phyloP scores from a whole-genome alignment of 1,139 yeast species.

The Debaryomyces fabryi region DNA sequence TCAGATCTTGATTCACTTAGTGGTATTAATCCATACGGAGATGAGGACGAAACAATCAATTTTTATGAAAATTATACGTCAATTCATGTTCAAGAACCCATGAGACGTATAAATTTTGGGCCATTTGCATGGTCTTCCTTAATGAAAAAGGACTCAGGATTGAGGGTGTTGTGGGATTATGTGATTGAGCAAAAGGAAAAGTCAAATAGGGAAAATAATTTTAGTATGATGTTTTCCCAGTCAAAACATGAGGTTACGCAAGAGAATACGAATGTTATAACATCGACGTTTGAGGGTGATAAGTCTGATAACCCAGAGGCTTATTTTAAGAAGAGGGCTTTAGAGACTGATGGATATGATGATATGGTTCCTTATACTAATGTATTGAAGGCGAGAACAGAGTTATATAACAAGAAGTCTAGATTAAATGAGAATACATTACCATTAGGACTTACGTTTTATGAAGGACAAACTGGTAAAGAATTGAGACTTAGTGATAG shows the following conservation, averaged over 20 bases:
- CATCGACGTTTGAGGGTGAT: conserved; percentile 16
- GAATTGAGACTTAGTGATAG: conserved; percentile 36
- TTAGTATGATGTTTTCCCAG: conserved; percentile 21
- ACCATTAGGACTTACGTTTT: conserved; percentile 33
- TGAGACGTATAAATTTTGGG: conserved; percentile 46
- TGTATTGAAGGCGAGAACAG: conserved; percentile 24
- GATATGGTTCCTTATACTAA: conserved; percentile 40
- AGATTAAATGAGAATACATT: conserved; percentile 22
- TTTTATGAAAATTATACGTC: conserved; percentile 48
- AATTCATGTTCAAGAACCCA: conserved; percentile 37
- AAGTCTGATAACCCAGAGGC: conserved; percentile 23
- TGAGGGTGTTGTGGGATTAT: conserved; percentile 37
- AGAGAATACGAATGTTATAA: conserved; percentile 28
- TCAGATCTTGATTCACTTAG: not conserved
- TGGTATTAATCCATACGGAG: conserved; percentile 26
- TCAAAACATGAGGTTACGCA: conserved; percentile 24
- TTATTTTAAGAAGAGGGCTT: conserved; percentile 33
- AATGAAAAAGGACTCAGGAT: conserved; percentile 51
- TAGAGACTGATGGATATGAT: conserved; percentile 39
- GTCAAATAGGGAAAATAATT: conserved; percentile 24
- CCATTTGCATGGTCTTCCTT: conserved; percentile 53
- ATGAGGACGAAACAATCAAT: conserved; percentile 33
- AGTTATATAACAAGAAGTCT: conserved; percentile 18
- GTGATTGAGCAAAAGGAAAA: conserved; percentile 23
- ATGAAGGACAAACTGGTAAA: conserved; percentile 31